Base-by-base conservation (phyloP, 1,284 basidiomycete species). In the Malassezia sympodialis region DNA sequence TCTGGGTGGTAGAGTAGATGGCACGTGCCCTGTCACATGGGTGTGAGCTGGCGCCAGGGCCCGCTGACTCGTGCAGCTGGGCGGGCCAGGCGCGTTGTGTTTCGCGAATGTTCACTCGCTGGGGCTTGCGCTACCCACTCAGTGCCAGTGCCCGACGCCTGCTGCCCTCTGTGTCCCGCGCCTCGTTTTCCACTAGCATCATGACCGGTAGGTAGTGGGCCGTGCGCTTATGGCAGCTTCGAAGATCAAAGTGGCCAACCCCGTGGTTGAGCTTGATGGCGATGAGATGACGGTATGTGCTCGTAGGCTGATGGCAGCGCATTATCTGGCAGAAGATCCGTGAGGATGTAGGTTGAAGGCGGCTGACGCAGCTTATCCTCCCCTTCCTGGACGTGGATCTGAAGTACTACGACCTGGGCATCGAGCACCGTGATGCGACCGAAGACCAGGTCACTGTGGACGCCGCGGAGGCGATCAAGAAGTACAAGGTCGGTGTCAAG, bases 331-430 rank as follows among this genome's bases (percentile, higher is more conserved):
- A 94, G 82, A 94, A 93, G 82, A 96, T 96, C 76, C 82, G 89
- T 55, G 86, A 96, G 70, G 88, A 96, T 82, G 87, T 88, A 58
- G 53, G 80, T 76, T 21, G 12, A 23, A 31, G 17, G 23, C 32
- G 53, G 41, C 46, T 19, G 17, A 30, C 48, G 35, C 68, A 91
- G 87, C 83, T 96, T 69, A 93, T 98, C 71, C 80, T 96, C 49
- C 93, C 93, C 8, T 96, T 90, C 77, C 80, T 98, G 52, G 82
- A 91, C 78, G 79, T 98, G 39, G 88, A 98, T 72, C 88, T 98
- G 81, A 96, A 96, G 78, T 98, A 98, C 80, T 96, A 84, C 77
- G 93, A 98, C 78, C 82, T 98, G 41, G 90, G 91, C 30, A 82
- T 96, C 68, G 88, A 91, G 78, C 80, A 86, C 78, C 85, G 91